Evolutionary conservation across 2,329 filamentous ascomycete genomes (phyloP), one percentile per base, ranked within the genome.

Genomic region (Diaporthe sp.): DNA sequence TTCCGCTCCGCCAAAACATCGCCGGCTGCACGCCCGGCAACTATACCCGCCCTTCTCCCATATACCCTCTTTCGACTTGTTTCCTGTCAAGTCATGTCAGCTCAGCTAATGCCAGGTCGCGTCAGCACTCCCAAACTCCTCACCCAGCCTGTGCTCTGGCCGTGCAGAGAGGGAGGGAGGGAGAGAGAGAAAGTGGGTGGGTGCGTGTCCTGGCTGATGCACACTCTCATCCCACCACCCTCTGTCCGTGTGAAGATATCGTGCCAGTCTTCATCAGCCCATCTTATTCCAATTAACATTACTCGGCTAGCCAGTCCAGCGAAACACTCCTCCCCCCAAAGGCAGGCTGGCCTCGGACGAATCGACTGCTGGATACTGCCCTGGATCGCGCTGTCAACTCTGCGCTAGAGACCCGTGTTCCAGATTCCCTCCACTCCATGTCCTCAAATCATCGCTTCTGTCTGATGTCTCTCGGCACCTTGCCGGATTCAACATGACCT

Each of bases 371-470:
- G 71, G 61, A 22, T n/a, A 17, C 12, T 68, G 63, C 20, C 15
- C 65, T 70, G 47, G 65, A 70, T 70, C 65, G 65, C 31, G 65
- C 49, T 39, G 49, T 42, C 65, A 70, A 17, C 9, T 31, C 25
- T 55, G 51, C 71, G 71, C 71, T 73, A 73, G 39, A 73, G 28
- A 73, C 58, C 71, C 71, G 71, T 73, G 71, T 55, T 73, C 71
- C 67, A 49, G 51, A 49, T 20, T 44, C 39, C 42, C 73, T 65
- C 70, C 76, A 75, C 73, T 51, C 47, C 42, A 31, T 44, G 63
- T 71, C 76, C 73, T 77, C 76, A 75, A 75, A 77, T 75, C 76
- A 73, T 72, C 71, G 71, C 71, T 73, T 73, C 71, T 73, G 71
- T 73, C 58, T 73, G 71, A 75, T 44, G 37, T 70, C 61, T 68